A percentile compares a stretch with the other conserved stretches of the same genome.
phyloP scores from a whole-genome alignment of 441 rosid genomes.

The Viola pubescens region DNA sequence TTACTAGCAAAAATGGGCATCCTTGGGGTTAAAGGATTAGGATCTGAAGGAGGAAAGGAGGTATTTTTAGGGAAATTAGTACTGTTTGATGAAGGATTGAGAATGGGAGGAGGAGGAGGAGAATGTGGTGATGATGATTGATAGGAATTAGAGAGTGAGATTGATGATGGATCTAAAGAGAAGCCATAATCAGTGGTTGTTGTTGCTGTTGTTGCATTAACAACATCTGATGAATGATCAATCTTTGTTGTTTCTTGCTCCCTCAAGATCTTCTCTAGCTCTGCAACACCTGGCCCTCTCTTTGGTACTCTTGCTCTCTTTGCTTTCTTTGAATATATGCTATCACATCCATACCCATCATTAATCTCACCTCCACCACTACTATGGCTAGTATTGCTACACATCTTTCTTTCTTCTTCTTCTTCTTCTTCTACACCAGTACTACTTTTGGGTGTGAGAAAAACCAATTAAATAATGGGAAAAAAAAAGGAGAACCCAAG shows the following conservation, averaged over 20 bases:
- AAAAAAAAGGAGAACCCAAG: no score
- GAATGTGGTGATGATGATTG: not conserved
- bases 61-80: slow-evolving; percentile 5
- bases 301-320: slow-evolving; percentile 39
- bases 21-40: slow-evolving; percentile 11
- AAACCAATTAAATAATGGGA: no score
- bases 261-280: slow-evolving; percentile 66
- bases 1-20: not conserved
- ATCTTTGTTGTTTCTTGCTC: slow-evolving; percentile 32
- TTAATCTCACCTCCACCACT: slow-evolving; percentile 19
- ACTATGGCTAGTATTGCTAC: slow-evolving; percentile 35
- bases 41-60: slow-evolving; percentile 10
- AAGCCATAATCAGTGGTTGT: slow-evolving; percentile 9
- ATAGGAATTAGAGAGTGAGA: slow-evolving; percentile 5
- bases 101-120: not conserved
- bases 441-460: not conserved
- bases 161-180: slow-evolving; percentile 5
- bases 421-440: not conserved
- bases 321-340: slow-evolving; percentile 30
- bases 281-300: slow-evolving; percentile 79
- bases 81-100: not conserved
- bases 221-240: not conserved
- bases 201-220: slow-evolving; percentile 6
- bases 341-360: slow-evolving; percentile 20
- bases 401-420: slow-evolving; percentile 24